Conservation (phyloP, 2,329 filamentous ascomycete genomes). For the Helicocarpus griseus region DNA sequence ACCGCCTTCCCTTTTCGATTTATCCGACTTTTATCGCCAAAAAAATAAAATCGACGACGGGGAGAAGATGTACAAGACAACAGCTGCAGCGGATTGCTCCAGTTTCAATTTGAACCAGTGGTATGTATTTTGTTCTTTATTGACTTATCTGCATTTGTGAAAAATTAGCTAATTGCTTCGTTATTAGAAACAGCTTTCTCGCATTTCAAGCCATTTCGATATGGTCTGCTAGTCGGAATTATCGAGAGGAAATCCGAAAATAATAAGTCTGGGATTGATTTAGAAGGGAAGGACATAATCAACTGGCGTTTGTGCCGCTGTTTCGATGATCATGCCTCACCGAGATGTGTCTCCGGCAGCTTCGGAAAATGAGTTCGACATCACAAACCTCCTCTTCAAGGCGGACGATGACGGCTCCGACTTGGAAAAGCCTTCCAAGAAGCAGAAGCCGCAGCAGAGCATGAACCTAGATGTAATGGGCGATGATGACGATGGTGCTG, state of each 20-base stretch:
- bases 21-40: neutral
- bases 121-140: neutral
- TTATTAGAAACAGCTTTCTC: neutral
- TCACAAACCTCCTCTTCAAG: slow-evolving; percentile 66
- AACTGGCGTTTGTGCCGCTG: neutral
- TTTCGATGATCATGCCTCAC: slow-evolving; percentile 49
- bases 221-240: neutral
- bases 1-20: slow-evolving; percentile 20
- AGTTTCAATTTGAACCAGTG: neutral
- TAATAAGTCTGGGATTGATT: too few relatives aligned
- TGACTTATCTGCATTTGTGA: neutral
- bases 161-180: neutral
- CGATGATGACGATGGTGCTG: slow-evolving; percentile 48
- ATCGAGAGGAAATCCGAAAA: too few relatives aligned
- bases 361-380: slow-evolving; percentile 89
- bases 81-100: neutral
- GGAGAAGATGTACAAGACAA: neutral
- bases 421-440: slow-evolving; percentile 25
- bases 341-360: slow-evolving; percentile 68
- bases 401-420: slow-evolving; percentile 46
- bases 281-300: too few relatives aligned
- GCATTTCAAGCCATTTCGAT: neutral
- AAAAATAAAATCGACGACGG: neutral
- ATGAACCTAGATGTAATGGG: slow-evolving; percentile 45
- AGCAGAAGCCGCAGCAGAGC: slow-evolving; percentile 24